Percentiles rank a stretch among this genome's conserved stretches.
These are phyloP conservation scores for Echinosophora koreensis DNA, from an alignment of 306 rosid species.

Conservation along the genomic window DNA sequence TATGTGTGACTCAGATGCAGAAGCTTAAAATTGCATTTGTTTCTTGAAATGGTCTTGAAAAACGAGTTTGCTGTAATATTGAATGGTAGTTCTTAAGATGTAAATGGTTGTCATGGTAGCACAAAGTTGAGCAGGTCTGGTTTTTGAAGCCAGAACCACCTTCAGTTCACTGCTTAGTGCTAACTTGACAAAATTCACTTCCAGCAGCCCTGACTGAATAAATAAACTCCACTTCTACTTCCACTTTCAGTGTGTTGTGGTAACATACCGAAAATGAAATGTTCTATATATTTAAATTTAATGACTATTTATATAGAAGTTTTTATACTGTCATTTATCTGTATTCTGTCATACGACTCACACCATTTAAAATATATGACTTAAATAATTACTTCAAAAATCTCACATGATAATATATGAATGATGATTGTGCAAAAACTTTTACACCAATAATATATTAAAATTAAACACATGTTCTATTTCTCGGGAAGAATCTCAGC, in stretches of 20 bases:
- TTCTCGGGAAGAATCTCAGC: neutral
- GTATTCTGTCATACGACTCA: no score
- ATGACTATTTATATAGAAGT: no score
- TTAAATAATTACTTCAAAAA: no score
- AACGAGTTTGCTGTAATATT: slow-evolving; percentile 29
- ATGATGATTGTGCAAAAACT: no score
- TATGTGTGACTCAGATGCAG: slow-evolving; percentile 25
- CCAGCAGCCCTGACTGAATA: neutral
- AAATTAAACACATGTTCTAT: no score
- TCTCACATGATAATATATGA: no score
- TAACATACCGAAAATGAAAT: no score
- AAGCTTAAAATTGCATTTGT: slow-evolving; percentile 24
- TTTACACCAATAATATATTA: no score
- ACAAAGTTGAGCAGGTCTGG: slow-evolving; percentile 9
- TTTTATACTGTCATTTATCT: no score
- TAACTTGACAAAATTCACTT: neutral
- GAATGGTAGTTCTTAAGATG: neutral
- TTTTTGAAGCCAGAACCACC: slow-evolving; percentile 7
- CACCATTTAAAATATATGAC: no score
- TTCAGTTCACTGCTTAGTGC: neutral
- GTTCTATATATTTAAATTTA: no score
- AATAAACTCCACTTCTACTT: neutral
- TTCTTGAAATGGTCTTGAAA: slow-evolving; percentile 16
- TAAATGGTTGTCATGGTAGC: slow-evolving; percentile 5
- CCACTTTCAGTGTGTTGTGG: neutral